phyloP scores from a whole-genome alignment of 2,329 filamentous ascomycete genomes.

The Hypoxylon sp. region DNA sequence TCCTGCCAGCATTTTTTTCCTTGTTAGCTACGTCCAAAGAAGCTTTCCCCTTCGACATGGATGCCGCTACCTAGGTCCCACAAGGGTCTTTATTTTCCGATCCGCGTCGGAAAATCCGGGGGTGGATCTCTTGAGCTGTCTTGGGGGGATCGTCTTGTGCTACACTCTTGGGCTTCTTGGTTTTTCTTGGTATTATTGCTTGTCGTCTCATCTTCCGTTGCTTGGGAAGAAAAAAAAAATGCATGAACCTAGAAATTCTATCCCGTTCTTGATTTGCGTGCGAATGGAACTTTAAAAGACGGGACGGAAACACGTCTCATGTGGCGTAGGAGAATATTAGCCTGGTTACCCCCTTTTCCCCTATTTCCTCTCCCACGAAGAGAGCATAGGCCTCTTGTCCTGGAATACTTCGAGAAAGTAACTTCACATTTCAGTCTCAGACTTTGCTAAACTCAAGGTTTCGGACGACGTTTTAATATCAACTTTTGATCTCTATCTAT shows the following conservation, averaged over 20 bases:
- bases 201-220: not conserved
- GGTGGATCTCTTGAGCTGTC: conserved; percentile 27
- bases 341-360: not conserved
- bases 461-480: too few species aligned
- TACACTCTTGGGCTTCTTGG: conserved; percentile 17
- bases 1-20: not conserved
- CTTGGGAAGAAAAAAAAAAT: not conserved
- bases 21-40: conserved; percentile 27
- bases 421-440: too few species aligned
- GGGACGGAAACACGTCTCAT: not conserved
- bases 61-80: conserved; percentile 13
- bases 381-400: not conserved
- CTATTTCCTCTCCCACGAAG: not conserved
- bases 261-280: not conserved
- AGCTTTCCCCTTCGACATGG: conserved; percentile 29
- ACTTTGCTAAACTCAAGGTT: too few species aligned
- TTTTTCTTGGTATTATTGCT: conserved; percentile 8
- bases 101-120: conserved; percentile 32
- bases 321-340: not conserved
- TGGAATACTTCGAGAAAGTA: not conserved
- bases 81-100: conserved; percentile 14
- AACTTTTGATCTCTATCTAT: too few species aligned
- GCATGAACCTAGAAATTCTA: not conserved
- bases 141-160: conserved; percentile 19
- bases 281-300: not conserved